Evolutionary conservation across 176 grass and related monocot genomes (phyloP).

Genomic region (Phoenix roebelenii): DNA sequence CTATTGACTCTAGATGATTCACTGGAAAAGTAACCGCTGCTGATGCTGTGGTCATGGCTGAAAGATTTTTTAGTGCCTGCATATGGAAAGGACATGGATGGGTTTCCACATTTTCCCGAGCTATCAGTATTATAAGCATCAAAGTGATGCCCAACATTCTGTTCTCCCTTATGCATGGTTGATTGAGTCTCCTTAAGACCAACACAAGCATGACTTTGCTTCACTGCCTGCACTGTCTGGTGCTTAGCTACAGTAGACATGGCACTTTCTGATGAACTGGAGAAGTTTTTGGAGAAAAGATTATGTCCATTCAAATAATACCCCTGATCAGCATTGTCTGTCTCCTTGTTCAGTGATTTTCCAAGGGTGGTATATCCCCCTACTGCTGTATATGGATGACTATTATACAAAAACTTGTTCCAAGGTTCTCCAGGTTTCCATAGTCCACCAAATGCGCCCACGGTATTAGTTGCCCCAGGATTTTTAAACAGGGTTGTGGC

Average conservation of each 20-base stretch:
- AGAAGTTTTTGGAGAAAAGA: slow-evolving; percentile 24
- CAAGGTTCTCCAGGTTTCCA: slow-evolving; percentile 27
- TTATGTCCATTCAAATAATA: slow-evolving; percentile 20
- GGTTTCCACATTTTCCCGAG: slow-evolving; percentile 30
- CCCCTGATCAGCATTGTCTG: slow-evolving; percentile 21
- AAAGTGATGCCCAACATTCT: slow-evolving; percentile 32
- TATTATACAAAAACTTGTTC: slow-evolving; percentile 21
- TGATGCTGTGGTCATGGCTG: slow-evolving; percentile 20
- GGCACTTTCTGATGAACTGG: slow-evolving; percentile 1
- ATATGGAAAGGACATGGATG: slow-evolving; percentile 13
- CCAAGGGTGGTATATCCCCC: slow-evolving; percentile 12
- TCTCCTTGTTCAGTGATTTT: slow-evolving; percentile 13
- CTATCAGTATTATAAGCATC: slow-evolving; percentile 28
- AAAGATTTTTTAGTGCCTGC: slow-evolving; percentile 23
- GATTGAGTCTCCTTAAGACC: slow-evolving; percentile 17
- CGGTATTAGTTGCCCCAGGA: slow-evolving; percentile 8
- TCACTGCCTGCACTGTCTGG: slow-evolving; percentile 7
- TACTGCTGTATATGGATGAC: slow-evolving; percentile 23
- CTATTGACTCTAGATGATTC: slow-evolving; percentile 27
- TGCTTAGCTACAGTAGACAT: slow-evolving; percentile 23
- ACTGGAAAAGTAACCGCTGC: slow-evolving; percentile 6
- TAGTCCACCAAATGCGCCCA: slow-evolving; percentile 24
- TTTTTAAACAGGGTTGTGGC: background rate
- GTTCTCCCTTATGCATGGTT: slow-evolving; percentile 13
- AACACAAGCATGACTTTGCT: slow-evolving; percentile 16